Evolutionary conservation across 768 basidiomycete genomes (phyloP).

Genomic region (Cyclocybe cylindracea): DNA sequence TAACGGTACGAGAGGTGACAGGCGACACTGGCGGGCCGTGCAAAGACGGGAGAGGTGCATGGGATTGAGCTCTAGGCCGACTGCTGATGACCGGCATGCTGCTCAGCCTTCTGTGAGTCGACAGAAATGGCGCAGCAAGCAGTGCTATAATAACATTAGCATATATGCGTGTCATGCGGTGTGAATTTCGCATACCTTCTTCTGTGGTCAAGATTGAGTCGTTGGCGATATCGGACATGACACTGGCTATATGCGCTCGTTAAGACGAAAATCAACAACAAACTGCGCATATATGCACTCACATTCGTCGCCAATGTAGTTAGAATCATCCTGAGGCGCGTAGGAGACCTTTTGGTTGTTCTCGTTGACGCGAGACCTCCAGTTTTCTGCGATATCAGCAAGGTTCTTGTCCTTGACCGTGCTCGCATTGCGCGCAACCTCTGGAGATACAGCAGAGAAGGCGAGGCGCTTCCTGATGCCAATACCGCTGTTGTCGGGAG

Average conservation of each 20-base stretch:
- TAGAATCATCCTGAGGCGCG: constrained; percentile 49
- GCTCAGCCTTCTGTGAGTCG: constrained; percentile 29
- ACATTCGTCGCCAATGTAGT: constrained; percentile 48
- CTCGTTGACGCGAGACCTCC: constrained; percentile 71
- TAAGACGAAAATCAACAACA: constrained; percentile 21
- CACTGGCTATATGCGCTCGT: constrained; percentile 53
- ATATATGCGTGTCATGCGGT: background rate
- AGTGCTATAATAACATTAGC: constrained; percentile 38
- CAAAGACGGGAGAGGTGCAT: constrained; percentile 37
- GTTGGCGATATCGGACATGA: constrained; percentile 48
- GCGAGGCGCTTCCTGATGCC: constrained; percentile 41
- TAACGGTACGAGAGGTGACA: constrained; percentile 27
- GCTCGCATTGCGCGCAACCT: constrained; percentile 32
- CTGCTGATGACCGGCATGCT: constrained; percentile 43
- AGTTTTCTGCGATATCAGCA: constrained; percentile 65
- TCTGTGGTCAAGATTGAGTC: constrained; percentile 48
- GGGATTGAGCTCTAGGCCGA: constrained; percentile 57
- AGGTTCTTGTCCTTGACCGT: constrained; percentile 45
- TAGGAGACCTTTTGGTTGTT: constrained; percentile 69
- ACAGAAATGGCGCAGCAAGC: constrained; percentile 58
- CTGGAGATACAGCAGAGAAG: constrained; percentile 43
- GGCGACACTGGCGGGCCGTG: constrained; percentile 38
- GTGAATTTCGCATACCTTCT: constrained; percentile 38
- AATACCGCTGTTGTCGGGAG: constrained; percentile 50
- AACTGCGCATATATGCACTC: constrained; percentile 24